Evolutionary conservation across 331 rosid species (phyloP).

Genomic region (Dryas integrifolia): DNA sequence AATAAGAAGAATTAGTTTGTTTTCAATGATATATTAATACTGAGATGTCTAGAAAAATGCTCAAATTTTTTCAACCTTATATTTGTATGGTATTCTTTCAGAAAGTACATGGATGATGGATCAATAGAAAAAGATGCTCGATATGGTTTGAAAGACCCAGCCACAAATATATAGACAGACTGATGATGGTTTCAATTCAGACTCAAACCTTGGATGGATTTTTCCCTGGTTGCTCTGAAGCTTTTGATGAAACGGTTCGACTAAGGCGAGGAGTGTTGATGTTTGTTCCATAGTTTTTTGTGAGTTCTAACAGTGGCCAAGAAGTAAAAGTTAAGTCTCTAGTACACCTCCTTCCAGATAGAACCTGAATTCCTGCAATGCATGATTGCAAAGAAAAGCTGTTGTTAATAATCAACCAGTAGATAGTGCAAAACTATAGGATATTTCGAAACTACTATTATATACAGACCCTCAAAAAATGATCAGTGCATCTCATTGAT

Average conservation of each 20-base stretch:
- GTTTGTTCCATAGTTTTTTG: constrained; percentile 33
- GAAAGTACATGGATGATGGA: background rate
- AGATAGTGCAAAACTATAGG: background rate
- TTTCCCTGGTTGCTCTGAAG: constrained; percentile 46
- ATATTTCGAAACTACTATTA: background rate
- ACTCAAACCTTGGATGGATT: constrained; percentile 37
- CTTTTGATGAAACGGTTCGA: constrained; percentile 60
- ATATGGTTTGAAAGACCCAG: background rate
- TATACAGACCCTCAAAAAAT: background rate
- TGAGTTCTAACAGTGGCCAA: constrained; percentile 26
- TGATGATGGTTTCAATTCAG: constrained; percentile 4
- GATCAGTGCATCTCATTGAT: background rate
- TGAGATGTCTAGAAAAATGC: background rate
- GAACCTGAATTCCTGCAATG: constrained; percentile 33
- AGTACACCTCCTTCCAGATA: constrained; percentile 28
- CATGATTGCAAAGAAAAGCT: constrained; percentile 9
- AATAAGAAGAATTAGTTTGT: background rate
- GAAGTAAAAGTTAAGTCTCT: constrained; percentile 15
- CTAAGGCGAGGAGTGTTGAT: constrained; percentile 29
- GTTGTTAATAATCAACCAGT: background rate
- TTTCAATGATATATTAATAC: background rate
- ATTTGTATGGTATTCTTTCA: background rate
- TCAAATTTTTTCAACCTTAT: constrained; percentile 6
- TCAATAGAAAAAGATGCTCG: background rate
- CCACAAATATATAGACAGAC: background rate